Conservation (phyloP, 495 filamentous ascomycete species). For the Lichina pygmaea region DNA sequence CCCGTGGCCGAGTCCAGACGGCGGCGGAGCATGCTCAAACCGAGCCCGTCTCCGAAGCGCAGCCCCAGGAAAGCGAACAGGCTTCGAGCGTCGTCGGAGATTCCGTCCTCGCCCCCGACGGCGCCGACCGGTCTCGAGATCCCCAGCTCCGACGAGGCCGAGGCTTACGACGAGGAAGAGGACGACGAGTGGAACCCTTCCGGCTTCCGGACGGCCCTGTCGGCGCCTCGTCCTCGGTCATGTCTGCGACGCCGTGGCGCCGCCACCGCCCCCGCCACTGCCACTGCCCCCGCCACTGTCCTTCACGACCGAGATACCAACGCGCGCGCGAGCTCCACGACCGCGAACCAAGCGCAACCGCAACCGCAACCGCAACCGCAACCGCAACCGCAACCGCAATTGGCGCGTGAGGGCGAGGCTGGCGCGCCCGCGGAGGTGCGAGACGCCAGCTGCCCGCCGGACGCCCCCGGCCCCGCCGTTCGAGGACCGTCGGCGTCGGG, state of each 20-base stretch:
- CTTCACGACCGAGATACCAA: too few relatives aligned
- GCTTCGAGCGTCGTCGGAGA: background rate
- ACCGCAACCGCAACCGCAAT: background rate
- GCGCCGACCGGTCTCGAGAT: slow-evolving; percentile 32
- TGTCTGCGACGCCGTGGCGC: slow-evolving; percentile 4
- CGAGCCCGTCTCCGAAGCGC: background rate
- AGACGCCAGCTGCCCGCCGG: too few relatives aligned
- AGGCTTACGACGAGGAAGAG: slow-evolving; percentile 18
- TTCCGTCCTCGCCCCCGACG: background rate
- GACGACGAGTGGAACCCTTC: slow-evolving; percentile 36
- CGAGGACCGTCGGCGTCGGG: too few relatives aligned
- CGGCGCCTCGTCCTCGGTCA: slow-evolving; percentile 21
- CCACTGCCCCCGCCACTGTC: too few relatives aligned
- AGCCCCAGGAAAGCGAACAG: background rate
- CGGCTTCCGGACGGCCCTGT: slow-evolving; percentile 34
- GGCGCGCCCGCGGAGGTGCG: too few relatives aligned
- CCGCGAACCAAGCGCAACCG: too few relatives aligned
- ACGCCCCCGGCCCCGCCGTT: too few relatives aligned
- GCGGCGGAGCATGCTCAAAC: background rate
- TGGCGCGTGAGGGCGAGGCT: too few relatives aligned
- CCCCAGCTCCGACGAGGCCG: slow-evolving; percentile 25
- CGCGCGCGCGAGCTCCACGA: too few relatives aligned
- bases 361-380: too few relatives aligned
- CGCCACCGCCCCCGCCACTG: slow-evolving; percentile 3
- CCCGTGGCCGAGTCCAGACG: background rate